These are phyloP conservation scores for Trichoderma arundinaceum DNA, from an alignment of 2,329 filamentous ascomycete species.

Conservation along the genomic window DNA sequence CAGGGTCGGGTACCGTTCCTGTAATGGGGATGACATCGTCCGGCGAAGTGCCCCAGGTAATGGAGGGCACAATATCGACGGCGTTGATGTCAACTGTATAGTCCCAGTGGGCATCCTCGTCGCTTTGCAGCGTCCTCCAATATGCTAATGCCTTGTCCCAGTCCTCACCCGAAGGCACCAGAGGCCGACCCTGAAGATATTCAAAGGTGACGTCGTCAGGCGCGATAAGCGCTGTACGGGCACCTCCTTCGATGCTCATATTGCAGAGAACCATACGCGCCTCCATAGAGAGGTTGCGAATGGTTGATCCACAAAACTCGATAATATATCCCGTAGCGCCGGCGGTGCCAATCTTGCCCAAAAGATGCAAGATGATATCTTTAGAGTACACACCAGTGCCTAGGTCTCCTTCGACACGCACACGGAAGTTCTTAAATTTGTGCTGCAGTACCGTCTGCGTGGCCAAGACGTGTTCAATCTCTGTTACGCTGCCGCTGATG, in stretches of 20 bases:
- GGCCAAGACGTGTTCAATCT: slow-evolving; percentile 97
- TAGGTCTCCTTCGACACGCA: slow-evolving; percentile 91
- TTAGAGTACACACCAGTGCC: slow-evolving; percentile 93
- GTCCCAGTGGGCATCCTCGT: slow-evolving; percentile 86
- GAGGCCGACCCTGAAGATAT: slow-evolving; percentile 87
- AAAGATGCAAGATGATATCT: slow-evolving; percentile 90
- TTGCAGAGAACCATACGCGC: slow-evolving; percentile 99
- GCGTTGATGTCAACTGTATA: slow-evolving; percentile 86
- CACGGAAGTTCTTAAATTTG: slow-evolving; percentile 97
- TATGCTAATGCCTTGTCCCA: slow-evolving; percentile 89
- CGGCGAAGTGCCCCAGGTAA: slow-evolving; percentile 96
- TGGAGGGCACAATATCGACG: slow-evolving; percentile 89
- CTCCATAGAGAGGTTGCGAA: slow-evolving; percentile 88
- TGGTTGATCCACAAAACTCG: slow-evolving; percentile 95
- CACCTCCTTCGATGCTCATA: slow-evolving; percentile 97
- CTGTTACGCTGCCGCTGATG: slow-evolving; percentile 95
- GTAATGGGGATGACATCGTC: slow-evolving; percentile 95
- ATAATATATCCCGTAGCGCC: slow-evolving; percentile 94
- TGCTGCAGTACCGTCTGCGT: slow-evolving; percentile 96
- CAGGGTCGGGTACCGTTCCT: slow-evolving; percentile 85
- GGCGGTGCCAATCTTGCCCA: slow-evolving; percentile 91
- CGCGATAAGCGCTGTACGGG: slow-evolving; percentile 93
- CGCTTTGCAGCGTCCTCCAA: slow-evolving; percentile 85
- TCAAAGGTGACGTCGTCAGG: slow-evolving; percentile 94
- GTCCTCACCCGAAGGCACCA: slow-evolving; percentile 84